These are phyloP conservation scores for Boletus subparvulus DNA, from an alignment of 768 basidiomycete species.

Conservation along the genomic window DNA sequence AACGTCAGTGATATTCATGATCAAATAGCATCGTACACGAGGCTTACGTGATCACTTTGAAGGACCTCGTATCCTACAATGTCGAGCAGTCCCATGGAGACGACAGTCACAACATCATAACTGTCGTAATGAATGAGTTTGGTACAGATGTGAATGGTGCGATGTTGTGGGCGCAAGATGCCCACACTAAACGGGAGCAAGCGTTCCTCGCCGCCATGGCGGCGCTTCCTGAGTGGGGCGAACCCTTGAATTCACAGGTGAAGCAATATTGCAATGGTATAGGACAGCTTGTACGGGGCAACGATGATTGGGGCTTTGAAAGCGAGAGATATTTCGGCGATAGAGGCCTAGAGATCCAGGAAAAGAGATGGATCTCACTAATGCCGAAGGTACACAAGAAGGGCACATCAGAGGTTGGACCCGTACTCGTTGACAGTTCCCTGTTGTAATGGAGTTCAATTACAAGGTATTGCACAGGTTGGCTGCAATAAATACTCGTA, in stretches of 20 bases:
- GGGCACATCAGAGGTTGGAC: not conserved
- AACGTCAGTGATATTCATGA: slow-evolving; percentile 29
- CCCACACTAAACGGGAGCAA: not conserved
- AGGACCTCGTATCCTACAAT: slow-evolving; percentile 35
- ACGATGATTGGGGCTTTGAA: slow-evolving; percentile 9
- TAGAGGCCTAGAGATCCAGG: slow-evolving; percentile 3
- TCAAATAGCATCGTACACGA: not conserved
- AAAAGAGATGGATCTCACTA: slow-evolving; percentile 7
- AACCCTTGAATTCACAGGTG: slow-evolving; percentile 42
- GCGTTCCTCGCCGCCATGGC: slow-evolving; percentile 19
- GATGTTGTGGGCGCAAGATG: slow-evolving; percentile 15
- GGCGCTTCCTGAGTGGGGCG: slow-evolving; percentile 40
- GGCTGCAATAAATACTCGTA: no score
- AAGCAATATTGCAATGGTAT: slow-evolving; percentile 45
- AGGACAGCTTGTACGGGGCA: slow-evolving; percentile 44
- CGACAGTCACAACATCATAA: slow-evolving; percentile 42
- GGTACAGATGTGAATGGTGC: slow-evolving; percentile 16
- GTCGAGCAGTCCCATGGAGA: slow-evolving; percentile 32
- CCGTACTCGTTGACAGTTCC: slow-evolving; percentile 2
- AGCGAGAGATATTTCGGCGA: slow-evolving; percentile 8
- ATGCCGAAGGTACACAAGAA: slow-evolving; percentile 1
- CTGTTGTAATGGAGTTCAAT: not conserved
- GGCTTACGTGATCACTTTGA: not conserved
- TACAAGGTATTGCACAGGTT: no score
- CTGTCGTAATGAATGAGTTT: slow-evolving; percentile 47